Percentiles rank a stretch among this genome's conserved stretches.
These are phyloP conservation scores for Cystofilobasidium capitatum DNA, from an alignment of 768 basidiomycete genomes.

Conservation along the genomic window DNA sequence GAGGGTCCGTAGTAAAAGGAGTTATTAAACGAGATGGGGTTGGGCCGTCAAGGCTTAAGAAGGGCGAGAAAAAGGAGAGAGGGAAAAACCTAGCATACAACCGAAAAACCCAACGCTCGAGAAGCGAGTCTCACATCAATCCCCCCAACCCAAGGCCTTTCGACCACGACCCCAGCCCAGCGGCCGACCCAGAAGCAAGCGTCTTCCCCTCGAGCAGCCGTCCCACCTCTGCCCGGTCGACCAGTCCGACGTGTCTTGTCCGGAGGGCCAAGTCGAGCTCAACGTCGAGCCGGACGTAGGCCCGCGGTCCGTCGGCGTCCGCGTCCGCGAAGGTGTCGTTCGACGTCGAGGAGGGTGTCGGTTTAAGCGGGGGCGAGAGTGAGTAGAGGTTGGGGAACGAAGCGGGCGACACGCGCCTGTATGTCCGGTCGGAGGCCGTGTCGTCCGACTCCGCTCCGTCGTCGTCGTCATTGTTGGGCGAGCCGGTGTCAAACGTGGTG, in stretches of 20 bases:
- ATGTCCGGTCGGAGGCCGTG: too few relatives aligned
- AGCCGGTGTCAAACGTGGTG: too few relatives aligned
- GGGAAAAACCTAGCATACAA: too few relatives aligned
- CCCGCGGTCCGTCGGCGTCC: background rate
- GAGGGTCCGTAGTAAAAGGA: too few relatives aligned
- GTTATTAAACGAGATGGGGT: too few relatives aligned
- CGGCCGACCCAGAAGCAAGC: background rate
- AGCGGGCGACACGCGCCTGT: too few relatives aligned
- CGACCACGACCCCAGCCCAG: background rate
- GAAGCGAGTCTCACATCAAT: background rate
- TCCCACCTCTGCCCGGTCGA: slow-evolving; percentile 9
- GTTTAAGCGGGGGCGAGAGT: background rate
- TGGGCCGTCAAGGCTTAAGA: too few relatives aligned
- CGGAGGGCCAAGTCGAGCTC: slow-evolving; percentile 15
- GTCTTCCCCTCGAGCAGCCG: slow-evolving; percentile 1
- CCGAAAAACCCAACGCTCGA: too few relatives aligned
- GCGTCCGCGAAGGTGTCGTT: background rate
- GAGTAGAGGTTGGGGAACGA: too few relatives aligned
- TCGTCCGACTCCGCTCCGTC: too few relatives aligned
- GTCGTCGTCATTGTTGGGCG: too few relatives aligned
- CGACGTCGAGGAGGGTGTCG: background rate
- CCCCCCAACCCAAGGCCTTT: background rate
- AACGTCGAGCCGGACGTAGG: slow-evolving; percentile 20
- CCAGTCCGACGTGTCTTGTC: slow-evolving; percentile 3
- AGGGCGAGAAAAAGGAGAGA: too few relatives aligned